A percentile compares a stretch with the other conserved stretches of the same genome.
Conservation (phyloP, 495 filamentous ascomycete species). For the Haplographium delicatum region DNA sequence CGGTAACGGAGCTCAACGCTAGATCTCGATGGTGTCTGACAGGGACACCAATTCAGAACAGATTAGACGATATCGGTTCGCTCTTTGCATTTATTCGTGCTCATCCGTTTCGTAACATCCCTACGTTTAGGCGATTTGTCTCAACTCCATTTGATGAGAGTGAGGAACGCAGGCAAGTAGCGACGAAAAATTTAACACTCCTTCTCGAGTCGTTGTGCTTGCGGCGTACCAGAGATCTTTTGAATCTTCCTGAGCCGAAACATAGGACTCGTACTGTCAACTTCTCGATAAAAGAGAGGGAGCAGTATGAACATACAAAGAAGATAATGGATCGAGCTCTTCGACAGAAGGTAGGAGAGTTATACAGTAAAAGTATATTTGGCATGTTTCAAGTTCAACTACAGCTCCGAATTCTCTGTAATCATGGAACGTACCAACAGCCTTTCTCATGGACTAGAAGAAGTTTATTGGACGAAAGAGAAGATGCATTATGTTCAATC, state of each 20-base stretch:
- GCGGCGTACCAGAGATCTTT: slow-evolving; percentile 30
- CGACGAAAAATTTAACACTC: slow-evolving; percentile 23
- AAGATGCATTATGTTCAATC: slow-evolving; percentile 2
- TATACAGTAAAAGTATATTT: slow-evolving; percentile 1
- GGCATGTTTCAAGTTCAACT: slow-evolving; percentile 4
- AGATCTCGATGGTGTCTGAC: slow-evolving; percentile 77
- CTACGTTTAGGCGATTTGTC: slow-evolving; percentile 28
- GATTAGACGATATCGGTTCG: slow-evolving; percentile 41
- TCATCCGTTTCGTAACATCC: slow-evolving; percentile 30
- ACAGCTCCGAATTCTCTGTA: not conserved
- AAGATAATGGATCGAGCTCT: slow-evolving; percentile 2
- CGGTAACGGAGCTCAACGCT: slow-evolving; percentile 61
- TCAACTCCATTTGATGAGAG: slow-evolving; percentile 18
- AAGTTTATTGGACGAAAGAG: not conserved
- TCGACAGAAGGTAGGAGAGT: not conserved
- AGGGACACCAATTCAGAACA: slow-evolving; percentile 66
- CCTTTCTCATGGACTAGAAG: slow-evolving; percentile 1
- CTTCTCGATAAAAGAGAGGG: not conserved
- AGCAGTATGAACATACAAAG: slow-evolving; percentile 2
- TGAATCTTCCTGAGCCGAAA: slow-evolving; percentile 29
- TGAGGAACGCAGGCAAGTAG: slow-evolving; percentile 6
- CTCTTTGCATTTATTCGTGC: slow-evolving; percentile 40
- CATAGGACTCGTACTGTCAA: not conserved
- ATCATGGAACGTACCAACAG: slow-evolving; percentile 1
- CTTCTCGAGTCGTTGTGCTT: slow-evolving; percentile 34